Evolutionary conservation across 306 rosid genomes (phyloP), one percentile per base, ranked within the genome.

Genomic region (Prunus fruticosa): DNA sequence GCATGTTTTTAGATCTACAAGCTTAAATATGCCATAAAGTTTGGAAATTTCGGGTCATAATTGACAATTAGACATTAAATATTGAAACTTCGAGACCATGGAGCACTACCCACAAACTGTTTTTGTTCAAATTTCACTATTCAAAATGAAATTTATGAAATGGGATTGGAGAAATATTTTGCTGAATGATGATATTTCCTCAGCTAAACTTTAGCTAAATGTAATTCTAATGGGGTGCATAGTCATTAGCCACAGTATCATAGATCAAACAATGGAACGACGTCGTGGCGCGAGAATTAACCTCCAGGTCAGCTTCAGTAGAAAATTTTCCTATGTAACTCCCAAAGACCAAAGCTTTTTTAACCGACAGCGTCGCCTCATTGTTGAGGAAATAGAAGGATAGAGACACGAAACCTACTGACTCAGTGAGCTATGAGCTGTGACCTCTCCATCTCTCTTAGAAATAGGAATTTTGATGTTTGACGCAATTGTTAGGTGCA

Each of bases 341-440:
- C 76, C 23, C 53, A 20, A 56, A 14, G 23, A 22, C 76, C 53
- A 38, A 22, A 22, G 51, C 38, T 2, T 54, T 72, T 2, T 16
- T 15, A 41, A 41, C 65, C 52, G 27, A n/a, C 9, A 32, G 54
- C 49, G 8, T n/a, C 25, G 13, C 4, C 38, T 72, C 38, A 8
- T 49, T 72, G 16, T 58, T 3, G n/a, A 23, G 54, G 34, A 49
- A 22, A 68, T 19, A 46, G 11, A 7, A 10, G 30, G 67, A 57
- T 15, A 58, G 28, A 60, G 68, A 73, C 77, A 5, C 46, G 58
- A 43, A 73, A 23, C 57, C 67, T 67, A 43, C 77, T 58, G 56
- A 43, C 22, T 53, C 75, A 32, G 30, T 9, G 64, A 54, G 64
- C 54, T 22, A 25, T 25, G 56, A 9, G 57, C 28, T 60, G 68